Base-by-base conservation (phyloP, 2,329 filamentous ascomycete genomes). In the Mollisiaceae sp. region DNA sequence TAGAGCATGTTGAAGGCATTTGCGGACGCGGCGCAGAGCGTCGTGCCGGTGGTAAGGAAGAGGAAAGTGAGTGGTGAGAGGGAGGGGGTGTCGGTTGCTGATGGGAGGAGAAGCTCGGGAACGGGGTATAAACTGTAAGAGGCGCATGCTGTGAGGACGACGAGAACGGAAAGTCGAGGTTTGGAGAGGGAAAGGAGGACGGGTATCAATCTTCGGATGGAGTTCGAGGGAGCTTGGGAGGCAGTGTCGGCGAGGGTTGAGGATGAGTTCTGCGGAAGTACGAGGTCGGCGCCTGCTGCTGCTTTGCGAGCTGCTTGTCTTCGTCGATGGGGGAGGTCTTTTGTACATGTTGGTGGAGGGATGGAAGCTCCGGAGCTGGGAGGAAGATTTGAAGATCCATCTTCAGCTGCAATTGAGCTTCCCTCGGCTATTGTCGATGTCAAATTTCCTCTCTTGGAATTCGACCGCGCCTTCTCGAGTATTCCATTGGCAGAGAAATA, bases 1-100 rank as follows among this genome's bases (percentile, higher is more conserved):
- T 97, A 93, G 65, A 97, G 88, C 95, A 99, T 99, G 79, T 99
- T 99, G 70, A 98, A 83, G 1, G 95, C 88, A 77, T 99, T 99
- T 52, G 95, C 95, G 65, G 91, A 92, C 52, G 94, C 93, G n/a
- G 88, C 91, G 77, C 92, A 95, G 22, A 97, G 84, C 4, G 94
- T 89, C 0, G 95, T 98, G 66, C 95, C 94, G 4, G 88, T 88
- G 0, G 94, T 97, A 60, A 99, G 88, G 82, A 97, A 98, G 60
- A 96, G 84, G 20, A 98, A 89, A 9, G 95, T 99, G 62, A 98
- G 83, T 1, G 95, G 93, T 67, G 92, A 96, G 54, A 97, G 86
- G 20, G 93, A 95, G 1, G 95, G 93, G 8, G 88, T 83, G 24
- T 80, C 79, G 6, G 90, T 91, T 57, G 79, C 74, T 20, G 88